Percentiles rank a stretch among this genome's conserved stretches.
Conservation (phyloP, 306 rosid species). For the Urtica urens region DNA sequence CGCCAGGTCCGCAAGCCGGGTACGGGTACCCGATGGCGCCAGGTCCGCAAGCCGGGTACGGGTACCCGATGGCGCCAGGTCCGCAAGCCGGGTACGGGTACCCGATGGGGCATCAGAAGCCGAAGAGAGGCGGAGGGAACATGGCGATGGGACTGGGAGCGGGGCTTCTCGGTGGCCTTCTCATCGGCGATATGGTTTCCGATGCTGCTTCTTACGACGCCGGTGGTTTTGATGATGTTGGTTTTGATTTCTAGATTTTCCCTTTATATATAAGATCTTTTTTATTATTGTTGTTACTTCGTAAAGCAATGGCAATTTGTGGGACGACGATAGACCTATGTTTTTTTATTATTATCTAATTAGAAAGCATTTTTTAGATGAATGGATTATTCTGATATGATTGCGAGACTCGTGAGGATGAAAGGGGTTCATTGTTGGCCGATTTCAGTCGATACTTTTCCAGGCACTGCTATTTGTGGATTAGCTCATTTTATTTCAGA, state of each 20-base stretch:
- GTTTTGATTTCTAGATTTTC: constrained; percentile 15
- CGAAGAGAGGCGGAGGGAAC: constrained; percentile 13
- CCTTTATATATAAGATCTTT: not conserved
- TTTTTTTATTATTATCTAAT: not conserved
- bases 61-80: constrained; percentile 5
- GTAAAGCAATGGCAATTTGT: not conserved
- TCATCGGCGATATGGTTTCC: constrained; percentile 34
- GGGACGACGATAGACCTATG: not conserved
- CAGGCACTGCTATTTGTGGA: too few relatives aligned
- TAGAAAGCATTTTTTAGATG: not conserved
- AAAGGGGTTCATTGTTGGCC: too few relatives aligned
- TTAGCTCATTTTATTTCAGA: too few relatives aligned
- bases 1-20: constrained; percentile 13
- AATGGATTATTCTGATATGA: not conserved
- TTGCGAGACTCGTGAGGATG: too few relatives aligned
- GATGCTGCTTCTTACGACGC: constrained; percentile 16
- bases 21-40: constrained; percentile 9
- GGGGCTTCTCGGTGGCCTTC: constrained; percentile 39
- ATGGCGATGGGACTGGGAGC: constrained; percentile 38
- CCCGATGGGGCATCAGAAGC: constrained; percentile 20
- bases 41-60: constrained; percentile 18
- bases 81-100: constrained; percentile 20
- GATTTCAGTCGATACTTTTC: too few relatives aligned
- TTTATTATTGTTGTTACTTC: not conserved
- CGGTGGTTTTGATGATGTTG: constrained; percentile 14